Conservation (phyloP, 2,329 filamentous ascomycete genomes). For the Proliferodiscus dingleyae region DNA sequence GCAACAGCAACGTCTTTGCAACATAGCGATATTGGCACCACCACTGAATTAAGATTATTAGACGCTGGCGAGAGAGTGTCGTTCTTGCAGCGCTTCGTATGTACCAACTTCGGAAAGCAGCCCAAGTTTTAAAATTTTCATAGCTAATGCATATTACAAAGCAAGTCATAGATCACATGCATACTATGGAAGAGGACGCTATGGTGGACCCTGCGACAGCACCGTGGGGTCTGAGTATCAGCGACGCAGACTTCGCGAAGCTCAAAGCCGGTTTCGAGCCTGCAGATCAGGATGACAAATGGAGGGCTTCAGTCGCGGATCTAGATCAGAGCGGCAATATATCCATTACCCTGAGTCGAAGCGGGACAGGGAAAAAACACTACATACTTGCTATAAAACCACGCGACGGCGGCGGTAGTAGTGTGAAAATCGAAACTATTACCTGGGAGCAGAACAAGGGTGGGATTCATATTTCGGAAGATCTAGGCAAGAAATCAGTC, state of each 20-base stretch:
- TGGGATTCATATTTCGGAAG: not conserved
- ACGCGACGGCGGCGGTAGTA: not conserved
- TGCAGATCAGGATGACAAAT: conserved; percentile 1
- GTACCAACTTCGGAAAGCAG: not conserved
- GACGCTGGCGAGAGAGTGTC: too few relatives aligned
- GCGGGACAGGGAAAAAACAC: not conserved
- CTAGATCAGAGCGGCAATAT: conserved; percentile 3
- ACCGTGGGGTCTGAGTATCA: conserved; percentile 6
- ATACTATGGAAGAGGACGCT: not conserved
- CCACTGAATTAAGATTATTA: too few relatives aligned
- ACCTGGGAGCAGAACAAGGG: conserved; percentile 2
- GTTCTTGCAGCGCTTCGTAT: too few relatives aligned
- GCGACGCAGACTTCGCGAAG: conserved; percentile 9
- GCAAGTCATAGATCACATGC: too few relatives aligned
- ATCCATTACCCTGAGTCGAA: conserved; percentile 2
- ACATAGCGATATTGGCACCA: too few relatives aligned
- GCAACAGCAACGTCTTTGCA: too few relatives aligned
- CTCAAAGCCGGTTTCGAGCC: conserved; percentile 5
- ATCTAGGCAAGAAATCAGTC: not conserved
- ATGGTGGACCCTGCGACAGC: conserved; percentile 4
- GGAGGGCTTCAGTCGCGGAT: conserved; percentile 1
- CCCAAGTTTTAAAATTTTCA: not conserved
- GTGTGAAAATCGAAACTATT: not conserved
- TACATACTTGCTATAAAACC: conserved; percentile 4
- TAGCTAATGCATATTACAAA: not conserved